Evolutionary conservation across 2,329 filamentous ascomycete species (phyloP).

Genomic region (Xylaria hypoxylon): DNA sequence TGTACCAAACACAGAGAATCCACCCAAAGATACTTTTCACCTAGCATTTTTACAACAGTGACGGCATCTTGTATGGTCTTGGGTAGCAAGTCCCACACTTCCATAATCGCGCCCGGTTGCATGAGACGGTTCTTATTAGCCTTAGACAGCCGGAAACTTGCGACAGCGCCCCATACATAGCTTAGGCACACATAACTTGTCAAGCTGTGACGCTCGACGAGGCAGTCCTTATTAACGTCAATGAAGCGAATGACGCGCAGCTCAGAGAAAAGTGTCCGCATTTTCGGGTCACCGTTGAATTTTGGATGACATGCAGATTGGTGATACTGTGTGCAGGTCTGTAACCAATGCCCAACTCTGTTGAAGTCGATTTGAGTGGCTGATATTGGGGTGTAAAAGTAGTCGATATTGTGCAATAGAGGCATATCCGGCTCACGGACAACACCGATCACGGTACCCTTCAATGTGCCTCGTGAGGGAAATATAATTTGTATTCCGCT

Average conservation of each 20-base stretch:
- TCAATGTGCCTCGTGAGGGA: neutral
- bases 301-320: neutral
- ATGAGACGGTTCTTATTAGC: neutral
- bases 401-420: neutral
- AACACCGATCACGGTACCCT: neutral
- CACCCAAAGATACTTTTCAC: constrained; percentile 8
- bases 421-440: neutral
- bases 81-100: neutral
- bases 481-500: neutral
- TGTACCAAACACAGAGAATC: constrained; percentile 4
- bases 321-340: neutral
- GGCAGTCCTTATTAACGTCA: neutral
- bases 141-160: neutral
- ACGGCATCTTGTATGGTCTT: neutral
- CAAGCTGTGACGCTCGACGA: neutral
- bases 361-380: neutral
- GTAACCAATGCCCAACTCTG: neutral
- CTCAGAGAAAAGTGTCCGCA: neutral
- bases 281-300: neutral
- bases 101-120: neutral
- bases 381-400: neutral
- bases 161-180: neutral
- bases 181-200: neutral
- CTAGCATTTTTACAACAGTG: neutral
- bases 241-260: neutral